phyloP scores from a whole-genome alignment of 768 basidiomycete genomes.

The Collybia nuda region DNA sequence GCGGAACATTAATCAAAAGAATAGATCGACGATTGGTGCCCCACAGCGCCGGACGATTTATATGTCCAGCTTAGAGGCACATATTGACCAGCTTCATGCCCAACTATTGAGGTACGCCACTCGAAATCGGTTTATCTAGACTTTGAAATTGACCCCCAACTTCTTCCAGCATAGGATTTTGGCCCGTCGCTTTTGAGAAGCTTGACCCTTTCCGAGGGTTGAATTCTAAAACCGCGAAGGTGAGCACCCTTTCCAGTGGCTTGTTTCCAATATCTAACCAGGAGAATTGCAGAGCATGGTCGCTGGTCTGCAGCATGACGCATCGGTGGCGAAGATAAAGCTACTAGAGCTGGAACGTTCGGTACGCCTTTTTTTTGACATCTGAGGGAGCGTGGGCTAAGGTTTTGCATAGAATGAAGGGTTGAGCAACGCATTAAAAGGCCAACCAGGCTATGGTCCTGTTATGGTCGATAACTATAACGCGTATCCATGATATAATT shows the following conservation, averaged over 20 bases:
- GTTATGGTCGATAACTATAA: too few species aligned
- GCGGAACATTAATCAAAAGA: not conserved
- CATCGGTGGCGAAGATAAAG: slow-evolving; percentile 56
- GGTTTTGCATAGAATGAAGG: slow-evolving; percentile 24
- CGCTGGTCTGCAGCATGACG: slow-evolving; percentile 66
- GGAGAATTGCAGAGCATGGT: slow-evolving; percentile 61
- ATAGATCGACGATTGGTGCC: slow-evolving; percentile 65
- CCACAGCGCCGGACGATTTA: slow-evolving; percentile 71
- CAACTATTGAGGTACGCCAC: slow-evolving; percentile 45
- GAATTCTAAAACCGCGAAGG: slow-evolving; percentile 79
- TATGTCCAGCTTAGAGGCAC: slow-evolving; percentile 69
- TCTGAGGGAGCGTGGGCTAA: not conserved
- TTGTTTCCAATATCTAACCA: not conserved
- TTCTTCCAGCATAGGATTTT: slow-evolving; percentile 40
- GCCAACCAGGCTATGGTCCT: too few species aligned
- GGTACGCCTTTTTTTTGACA: slow-evolving; percentile 38
- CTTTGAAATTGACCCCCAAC: not conserved
- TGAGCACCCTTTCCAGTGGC: slow-evolving; percentile 18
- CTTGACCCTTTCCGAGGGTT: slow-evolving; percentile 67
- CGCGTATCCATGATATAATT: too few species aligned
- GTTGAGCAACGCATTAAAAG: slow-evolving; percentile 17
- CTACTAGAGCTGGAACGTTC: slow-evolving; percentile 69
- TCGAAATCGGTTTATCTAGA: not conserved
- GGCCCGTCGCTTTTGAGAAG: slow-evolving; percentile 54
- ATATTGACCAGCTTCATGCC: slow-evolving; percentile 66